A percentile compares a stretch with the other conserved stretches of the same genome.
These are phyloP conservation scores for Trichoderma citrinoviride DNA, from an alignment of 2,329 filamentous ascomycete genomes.

Conservation along the genomic window DNA sequence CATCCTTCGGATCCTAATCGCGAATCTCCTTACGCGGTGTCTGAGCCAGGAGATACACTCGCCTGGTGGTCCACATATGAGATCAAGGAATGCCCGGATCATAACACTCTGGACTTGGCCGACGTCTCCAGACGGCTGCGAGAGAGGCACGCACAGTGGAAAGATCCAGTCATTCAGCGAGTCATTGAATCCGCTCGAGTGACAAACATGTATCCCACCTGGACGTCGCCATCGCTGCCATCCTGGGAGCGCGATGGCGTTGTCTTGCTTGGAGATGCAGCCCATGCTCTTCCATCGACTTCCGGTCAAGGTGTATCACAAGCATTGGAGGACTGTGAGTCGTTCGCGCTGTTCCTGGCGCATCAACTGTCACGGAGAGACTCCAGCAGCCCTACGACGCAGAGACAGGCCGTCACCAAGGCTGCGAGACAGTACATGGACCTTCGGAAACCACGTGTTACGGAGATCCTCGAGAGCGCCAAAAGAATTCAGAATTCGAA, in stretches of 20 bases:
- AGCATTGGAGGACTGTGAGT: conserved; percentile 26
- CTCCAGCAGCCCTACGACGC: neutral
- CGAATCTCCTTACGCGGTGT: conserved; percentile 25
- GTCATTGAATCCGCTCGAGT: conserved; percentile 19
- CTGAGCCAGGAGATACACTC: conserved; percentile 23
- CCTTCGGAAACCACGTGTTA: conserved; percentile 25
- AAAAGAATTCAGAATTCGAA: conserved; percentile 23
- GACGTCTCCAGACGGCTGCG: conserved; percentile 25
- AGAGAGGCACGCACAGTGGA: conserved; percentile 24
- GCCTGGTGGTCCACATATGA: conserved; percentile 28
- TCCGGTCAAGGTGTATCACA: conserved; percentile 27
- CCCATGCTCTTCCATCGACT: conserved; percentile 26
- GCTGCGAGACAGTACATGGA: conserved; percentile 27
- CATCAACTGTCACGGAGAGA: conserved; percentile 20
- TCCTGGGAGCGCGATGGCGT: conserved; percentile 28
- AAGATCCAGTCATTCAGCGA: conserved; percentile 26
- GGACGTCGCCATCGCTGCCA: conserved; percentile 26
- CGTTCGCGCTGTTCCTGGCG: conserved; percentile 23
- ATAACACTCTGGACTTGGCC: conserved; percentile 22
- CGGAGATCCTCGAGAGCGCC: conserved; percentile 23
- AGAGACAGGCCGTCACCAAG: conserved; percentile 22
- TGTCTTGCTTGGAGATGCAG: conserved; percentile 27
- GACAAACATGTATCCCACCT: conserved; percentile 27
- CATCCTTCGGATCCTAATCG: conserved; percentile 20
- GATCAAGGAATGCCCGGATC: conserved; percentile 23